phyloP scores from a whole-genome alignment of 2,329 filamentous ascomycete species.

The Trichoderma lentiforme region DNA sequence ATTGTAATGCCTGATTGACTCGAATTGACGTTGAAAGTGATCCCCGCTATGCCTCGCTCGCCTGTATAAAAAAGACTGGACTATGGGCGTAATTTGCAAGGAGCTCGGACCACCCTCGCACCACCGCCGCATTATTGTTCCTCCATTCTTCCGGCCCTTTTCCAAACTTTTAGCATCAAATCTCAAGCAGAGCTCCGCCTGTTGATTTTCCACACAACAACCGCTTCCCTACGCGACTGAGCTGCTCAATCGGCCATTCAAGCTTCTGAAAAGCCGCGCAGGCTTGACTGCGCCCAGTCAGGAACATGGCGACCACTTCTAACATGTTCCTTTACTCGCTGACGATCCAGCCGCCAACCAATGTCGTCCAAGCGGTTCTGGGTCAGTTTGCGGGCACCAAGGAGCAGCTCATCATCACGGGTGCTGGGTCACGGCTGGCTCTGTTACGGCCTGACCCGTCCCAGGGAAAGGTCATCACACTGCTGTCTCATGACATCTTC shows the following conservation, averaged over 20 bases:
- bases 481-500: slow-evolving; percentile 91
- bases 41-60: slow-evolving; percentile 3
- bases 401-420: slow-evolving; percentile 96
- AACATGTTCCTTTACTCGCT: slow-evolving; percentile 99
- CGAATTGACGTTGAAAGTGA: slow-evolving; percentile 6
- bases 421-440: slow-evolving; percentile 83
- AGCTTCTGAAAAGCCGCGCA: slow-evolving; percentile 42
- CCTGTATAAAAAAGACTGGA: neutral
- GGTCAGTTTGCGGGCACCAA: slow-evolving; percentile 95
- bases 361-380: slow-evolving; percentile 83
- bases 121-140: slow-evolving; percentile 35
- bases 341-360: slow-evolving; percentile 88
- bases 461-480: slow-evolving; percentile 79
- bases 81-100: slow-evolving; percentile 11
- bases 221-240: slow-evolving; percentile 26
- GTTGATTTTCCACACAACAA: slow-evolving; percentile 22
- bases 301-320: slow-evolving; percentile 89
- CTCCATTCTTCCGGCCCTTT: slow-evolving; percentile 28
- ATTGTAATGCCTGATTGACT: slow-evolving; percentile 27
- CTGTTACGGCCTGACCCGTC: slow-evolving; percentile 82
- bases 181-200: slow-evolving; percentile 26
- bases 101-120: slow-evolving; percentile 31
- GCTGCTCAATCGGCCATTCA: slow-evolving; percentile 26
- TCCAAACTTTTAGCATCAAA: slow-evolving; percentile 30
- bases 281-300: slow-evolving; percentile 48